These are phyloP conservation scores for Xylaria sp. DNA, from an alignment of 2,329 filamentous ascomycete genomes.

Conservation along the genomic window DNA sequence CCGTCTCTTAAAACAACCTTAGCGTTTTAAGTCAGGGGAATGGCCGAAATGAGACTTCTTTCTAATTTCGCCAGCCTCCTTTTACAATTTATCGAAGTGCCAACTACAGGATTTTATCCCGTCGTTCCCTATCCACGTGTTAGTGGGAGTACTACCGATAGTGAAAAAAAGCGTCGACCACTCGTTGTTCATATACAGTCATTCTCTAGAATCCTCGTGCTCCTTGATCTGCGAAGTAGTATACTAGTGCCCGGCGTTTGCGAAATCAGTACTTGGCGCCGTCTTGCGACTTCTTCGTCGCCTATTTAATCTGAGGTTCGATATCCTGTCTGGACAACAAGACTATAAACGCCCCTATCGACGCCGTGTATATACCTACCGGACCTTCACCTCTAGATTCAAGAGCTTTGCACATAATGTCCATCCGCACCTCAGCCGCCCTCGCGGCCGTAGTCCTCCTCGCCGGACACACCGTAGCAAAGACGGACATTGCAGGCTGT, in stretches of 20 bases:
- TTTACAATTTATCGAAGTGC: background rate
- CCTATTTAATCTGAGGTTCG: background rate
- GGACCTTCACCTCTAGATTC: background rate
- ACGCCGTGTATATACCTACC: background rate
- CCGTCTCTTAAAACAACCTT: background rate
- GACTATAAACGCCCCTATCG: background rate
- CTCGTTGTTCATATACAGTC: conserved; percentile 17
- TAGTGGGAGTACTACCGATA: background rate
- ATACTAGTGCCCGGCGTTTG: background rate
- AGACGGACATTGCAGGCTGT: conserved; percentile 61
- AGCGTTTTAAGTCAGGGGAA: background rate
- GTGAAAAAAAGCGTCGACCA: background rate
- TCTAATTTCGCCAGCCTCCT: conserved; percentile 4
- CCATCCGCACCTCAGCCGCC: conserved; percentile 18
- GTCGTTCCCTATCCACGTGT: background rate
- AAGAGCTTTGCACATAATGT: conserved; percentile 34
- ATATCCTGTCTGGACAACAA: background rate
- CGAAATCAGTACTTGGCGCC: background rate
- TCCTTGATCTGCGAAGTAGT: background rate
- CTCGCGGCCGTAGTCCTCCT: conserved; percentile 40
- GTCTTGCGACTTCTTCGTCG: background rate
- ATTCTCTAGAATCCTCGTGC: background rate
- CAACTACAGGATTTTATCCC: background rate
- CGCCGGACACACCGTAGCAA: conserved; percentile 53
- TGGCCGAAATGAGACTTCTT: background rate